phyloP scores from a whole-genome alignment of 805 yeast species.

The Cephaloascus albidus region DNA sequence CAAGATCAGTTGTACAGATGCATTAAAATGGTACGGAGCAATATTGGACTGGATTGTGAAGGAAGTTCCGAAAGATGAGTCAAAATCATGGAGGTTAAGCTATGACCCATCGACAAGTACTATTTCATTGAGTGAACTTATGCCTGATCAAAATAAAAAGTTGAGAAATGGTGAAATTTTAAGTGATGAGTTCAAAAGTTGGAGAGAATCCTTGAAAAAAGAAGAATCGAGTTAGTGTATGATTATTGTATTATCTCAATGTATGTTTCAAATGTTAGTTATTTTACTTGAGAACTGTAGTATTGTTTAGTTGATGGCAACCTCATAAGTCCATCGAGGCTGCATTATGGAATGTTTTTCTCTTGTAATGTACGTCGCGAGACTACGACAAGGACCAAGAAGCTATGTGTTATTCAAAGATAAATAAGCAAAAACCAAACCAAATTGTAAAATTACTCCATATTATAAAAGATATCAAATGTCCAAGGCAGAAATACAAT shows the following conservation, averaged over 20 bases:
- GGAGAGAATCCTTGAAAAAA: constrained; percentile 30
- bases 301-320: no score
- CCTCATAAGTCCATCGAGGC: no score
- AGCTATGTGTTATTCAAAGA: no score
- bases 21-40: constrained; percentile 82
- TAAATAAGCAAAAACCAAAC: no score
- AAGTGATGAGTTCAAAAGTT: constrained; percentile 39
- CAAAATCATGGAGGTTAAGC: constrained; percentile 42
- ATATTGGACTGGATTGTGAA: constrained; percentile 68
- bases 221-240: constrained; percentile 4
- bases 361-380: no score
- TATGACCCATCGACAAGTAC: constrained; percentile 48
- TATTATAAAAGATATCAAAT: no score
- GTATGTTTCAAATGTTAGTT: no score
- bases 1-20: constrained; percentile 64
- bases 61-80: constrained; percentile 39
- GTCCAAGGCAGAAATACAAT: no score
- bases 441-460: no score
- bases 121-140: constrained; percentile 40
- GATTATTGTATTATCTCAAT: neutral
- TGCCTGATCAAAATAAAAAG: constrained; percentile 22
- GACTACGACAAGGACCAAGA: no score
- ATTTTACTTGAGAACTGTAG: no score
- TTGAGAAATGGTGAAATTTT: constrained; percentile 32
- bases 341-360: no score